These are phyloP conservation scores for Ceratocystis eucalypticola DNA, from an alignment of 2,329 filamentous ascomycete genomes.

Conservation along the genomic window DNA sequence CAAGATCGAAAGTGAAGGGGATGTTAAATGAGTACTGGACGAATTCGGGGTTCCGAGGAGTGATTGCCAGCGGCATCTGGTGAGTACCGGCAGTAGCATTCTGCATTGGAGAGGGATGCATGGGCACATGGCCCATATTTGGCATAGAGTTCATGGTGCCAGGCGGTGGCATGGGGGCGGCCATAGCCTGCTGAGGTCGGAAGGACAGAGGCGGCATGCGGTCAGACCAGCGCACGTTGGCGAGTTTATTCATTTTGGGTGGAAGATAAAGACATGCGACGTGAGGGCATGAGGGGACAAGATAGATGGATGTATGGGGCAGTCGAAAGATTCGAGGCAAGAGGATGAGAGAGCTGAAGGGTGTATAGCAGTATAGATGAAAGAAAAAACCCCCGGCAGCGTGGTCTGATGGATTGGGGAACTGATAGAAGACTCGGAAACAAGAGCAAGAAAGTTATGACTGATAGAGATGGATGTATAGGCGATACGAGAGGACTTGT, in stretches of 20 bases:
- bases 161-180: slow-evolving; percentile 9
- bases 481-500: neutral
- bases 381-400: too few relatives aligned
- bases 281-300: slow-evolving; percentile 4
- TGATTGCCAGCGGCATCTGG: slow-evolving; percentile 15
- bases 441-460: neutral
- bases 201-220: slow-evolving; percentile 34
- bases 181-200: slow-evolving; percentile 16
- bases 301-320: neutral
- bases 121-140: slow-evolving; percentile 26
- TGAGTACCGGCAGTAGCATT: slow-evolving; percentile 13
- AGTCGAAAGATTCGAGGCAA: neutral
- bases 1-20: slow-evolving; percentile 82
- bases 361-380: slow-evolving; percentile 7
- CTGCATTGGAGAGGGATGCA: slow-evolving; percentile 30
- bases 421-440: too few relatives aligned
- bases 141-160: slow-evolving; percentile 16
- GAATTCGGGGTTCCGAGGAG: slow-evolving; percentile 13
- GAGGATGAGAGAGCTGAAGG: neutral
- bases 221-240: slow-evolving; percentile 59
- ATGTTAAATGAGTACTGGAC: slow-evolving; percentile 94
- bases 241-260: slow-evolving; percentile 54
- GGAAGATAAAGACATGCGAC: slow-evolving; percentile 15
- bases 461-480: neutral
- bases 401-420: too few relatives aligned